These are phyloP conservation scores for Penicillium sp. DNA, from an alignment of 2,329 filamentous ascomycete species.

Conservation along the genomic window DNA sequence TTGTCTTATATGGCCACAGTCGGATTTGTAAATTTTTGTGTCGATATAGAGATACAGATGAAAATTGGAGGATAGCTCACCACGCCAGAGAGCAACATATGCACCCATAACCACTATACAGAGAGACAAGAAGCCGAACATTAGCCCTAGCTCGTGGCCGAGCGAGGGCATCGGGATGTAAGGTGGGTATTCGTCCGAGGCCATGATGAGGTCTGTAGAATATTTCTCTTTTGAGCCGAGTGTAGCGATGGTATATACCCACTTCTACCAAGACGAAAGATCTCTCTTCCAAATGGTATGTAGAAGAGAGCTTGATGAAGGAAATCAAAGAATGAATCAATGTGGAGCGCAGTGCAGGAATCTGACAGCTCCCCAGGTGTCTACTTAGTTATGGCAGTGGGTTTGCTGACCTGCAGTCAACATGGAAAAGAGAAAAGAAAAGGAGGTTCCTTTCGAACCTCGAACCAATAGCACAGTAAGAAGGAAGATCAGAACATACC, in stretches of 20 bases:
- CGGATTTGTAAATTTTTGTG: not conserved
- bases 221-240: not conserved
- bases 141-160: conserved; percentile 32
- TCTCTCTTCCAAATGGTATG: not conserved
- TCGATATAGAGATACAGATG: not conserved
- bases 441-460: not conserved
- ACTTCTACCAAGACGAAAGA: not conserved
- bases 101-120: conserved; percentile 27
- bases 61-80: conserved; percentile 15
- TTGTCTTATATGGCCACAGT: not conserved
- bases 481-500: not conserved
- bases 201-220: not conserved
- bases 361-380: not conserved
- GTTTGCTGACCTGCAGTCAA: not conserved
- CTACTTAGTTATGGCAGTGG: not conserved
- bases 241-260: not conserved
- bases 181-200: conserved; percentile 15
- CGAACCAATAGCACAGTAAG: not conserved
- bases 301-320: too few species aligned
- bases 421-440: not conserved
- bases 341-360: not conserved
- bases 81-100: conserved; percentile 31
- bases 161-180: conserved; percentile 27
- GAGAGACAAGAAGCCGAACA: conserved; percentile 33
- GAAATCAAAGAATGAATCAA: not conserved